phyloP scores from a whole-genome alignment of 2,329 filamentous ascomycete species.

The Fusarium albidum region DNA sequence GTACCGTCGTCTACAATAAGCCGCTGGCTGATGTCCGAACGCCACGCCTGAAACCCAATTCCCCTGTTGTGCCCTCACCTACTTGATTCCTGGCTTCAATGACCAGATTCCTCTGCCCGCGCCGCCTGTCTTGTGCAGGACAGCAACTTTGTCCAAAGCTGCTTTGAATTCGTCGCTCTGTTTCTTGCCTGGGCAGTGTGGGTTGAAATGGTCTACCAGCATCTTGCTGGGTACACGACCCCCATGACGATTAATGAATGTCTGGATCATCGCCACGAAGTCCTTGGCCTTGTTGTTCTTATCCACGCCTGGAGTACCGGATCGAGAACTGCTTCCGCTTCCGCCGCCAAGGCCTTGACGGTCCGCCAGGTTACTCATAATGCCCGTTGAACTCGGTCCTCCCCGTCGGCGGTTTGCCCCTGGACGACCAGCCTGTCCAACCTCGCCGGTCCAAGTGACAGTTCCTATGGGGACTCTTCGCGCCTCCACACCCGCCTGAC shows the following conservation, averaged over 20 bases:
- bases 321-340: constrained; percentile 55
- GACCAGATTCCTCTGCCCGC: constrained; percentile 64
- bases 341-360: constrained; percentile 60
- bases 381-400: constrained; percentile 61
- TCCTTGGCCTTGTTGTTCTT: constrained; percentile 63
- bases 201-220: constrained; percentile 89
- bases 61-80: not conserved
- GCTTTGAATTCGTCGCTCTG: constrained; percentile 82
- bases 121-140: constrained; percentile 67
- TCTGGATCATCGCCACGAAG: constrained; percentile 76
- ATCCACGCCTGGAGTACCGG: constrained; percentile 52
- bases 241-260: constrained; percentile 80
- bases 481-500: constrained; percentile 76
- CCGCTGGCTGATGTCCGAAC: constrained; percentile 19
- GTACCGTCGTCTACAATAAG: constrained; percentile 7
- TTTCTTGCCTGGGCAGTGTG: constrained; percentile 70
- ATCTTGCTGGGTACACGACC: constrained; percentile 84
- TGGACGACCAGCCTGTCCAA: constrained; percentile 79
- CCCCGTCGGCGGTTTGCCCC: constrained; percentile 60
- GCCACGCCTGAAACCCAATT: constrained; percentile 16
- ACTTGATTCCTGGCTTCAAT: constrained; percentile 49
- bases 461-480: constrained; percentile 79
- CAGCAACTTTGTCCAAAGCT: constrained; percentile 80
- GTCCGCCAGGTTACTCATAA: constrained; percentile 65
- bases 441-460: constrained; percentile 92